Conservation (phyloP, 2,329 filamentous ascomycete genomes). For the Fusarium haematococcum region DNA sequence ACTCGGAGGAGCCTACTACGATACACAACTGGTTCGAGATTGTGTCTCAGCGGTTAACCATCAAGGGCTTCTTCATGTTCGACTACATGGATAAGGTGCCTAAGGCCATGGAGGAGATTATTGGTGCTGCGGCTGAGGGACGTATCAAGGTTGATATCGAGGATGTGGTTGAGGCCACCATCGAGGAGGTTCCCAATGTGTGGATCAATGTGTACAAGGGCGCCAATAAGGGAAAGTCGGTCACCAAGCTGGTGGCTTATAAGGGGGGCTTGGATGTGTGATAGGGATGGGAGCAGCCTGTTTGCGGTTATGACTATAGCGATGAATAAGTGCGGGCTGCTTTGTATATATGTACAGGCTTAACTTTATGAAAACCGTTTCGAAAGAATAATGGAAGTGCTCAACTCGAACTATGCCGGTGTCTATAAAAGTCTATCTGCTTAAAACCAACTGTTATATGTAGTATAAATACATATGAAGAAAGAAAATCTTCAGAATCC, state of each 20-base stretch:
- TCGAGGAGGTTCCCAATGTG: slow-evolving; percentile 25
- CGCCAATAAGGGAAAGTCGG: slow-evolving; percentile 16
- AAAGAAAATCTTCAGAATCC: too few relatives aligned
- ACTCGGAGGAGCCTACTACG: background rate
- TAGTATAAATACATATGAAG: too few relatives aligned
- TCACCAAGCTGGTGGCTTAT: slow-evolving; percentile 12
- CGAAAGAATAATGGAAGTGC: background rate
- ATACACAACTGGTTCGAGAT: slow-evolving; percentile 17
- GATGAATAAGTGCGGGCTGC: too few relatives aligned
- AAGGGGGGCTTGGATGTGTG: background rate
- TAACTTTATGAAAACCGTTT: background rate
- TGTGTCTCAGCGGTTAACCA: background rate
- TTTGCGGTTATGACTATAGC: background rate
- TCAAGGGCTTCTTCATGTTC: slow-evolving; percentile 7
- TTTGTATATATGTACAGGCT: background rate
- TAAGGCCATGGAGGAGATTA: background rate
- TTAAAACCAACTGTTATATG: too few relatives aligned
- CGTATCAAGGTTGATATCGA: slow-evolving; percentile 15
- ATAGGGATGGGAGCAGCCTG: background rate
- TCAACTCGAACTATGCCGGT: background rate
- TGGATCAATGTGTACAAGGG: slow-evolving; percentile 24
- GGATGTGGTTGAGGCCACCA: background rate
- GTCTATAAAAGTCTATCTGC: background rate
- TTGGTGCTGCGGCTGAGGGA: slow-evolving; percentile 1
- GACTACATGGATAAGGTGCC: slow-evolving; percentile 15